phyloP scores from a whole-genome alignment of 768 basidiomycete species.

The Rhodosporidiobolus sp. region DNA sequence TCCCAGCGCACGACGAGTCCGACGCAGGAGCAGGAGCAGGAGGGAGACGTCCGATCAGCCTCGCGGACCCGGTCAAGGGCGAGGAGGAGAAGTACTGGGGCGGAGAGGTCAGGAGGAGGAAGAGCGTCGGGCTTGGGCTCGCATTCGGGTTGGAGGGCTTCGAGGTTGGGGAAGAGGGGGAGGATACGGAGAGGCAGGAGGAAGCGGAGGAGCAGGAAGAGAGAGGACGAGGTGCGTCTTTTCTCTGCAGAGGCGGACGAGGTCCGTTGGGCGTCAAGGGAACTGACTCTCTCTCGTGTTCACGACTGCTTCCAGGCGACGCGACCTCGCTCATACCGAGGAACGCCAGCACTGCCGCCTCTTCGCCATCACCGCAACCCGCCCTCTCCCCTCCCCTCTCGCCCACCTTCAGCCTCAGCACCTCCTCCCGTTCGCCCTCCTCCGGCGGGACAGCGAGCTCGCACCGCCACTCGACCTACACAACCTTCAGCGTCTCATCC shows the following conservation, averaged over 20 bases:
- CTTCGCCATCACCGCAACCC: too few species aligned
- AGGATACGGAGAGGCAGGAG: neutral
- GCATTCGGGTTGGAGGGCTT: constrained; percentile 1
- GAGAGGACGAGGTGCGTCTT: neutral
- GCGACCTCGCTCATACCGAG: too few species aligned
- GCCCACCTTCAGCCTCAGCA: neutral
- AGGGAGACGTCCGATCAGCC: neutral
- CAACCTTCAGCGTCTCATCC: neutral
- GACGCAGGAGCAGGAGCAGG: too few species aligned
- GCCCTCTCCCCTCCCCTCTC: neutral
- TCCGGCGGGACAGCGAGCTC: neutral
- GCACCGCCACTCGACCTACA: neutral
- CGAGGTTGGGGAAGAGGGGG: neutral
- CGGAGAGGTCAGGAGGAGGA: neutral
- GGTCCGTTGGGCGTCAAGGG: too few species aligned
- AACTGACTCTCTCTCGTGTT: neutral
- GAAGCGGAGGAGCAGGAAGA: neutral
- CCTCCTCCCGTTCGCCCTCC: neutral
- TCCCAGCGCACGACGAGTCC: too few species aligned
- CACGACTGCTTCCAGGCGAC: too few species aligned
- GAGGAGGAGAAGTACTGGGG: too few species aligned
- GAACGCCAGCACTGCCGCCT: too few species aligned
- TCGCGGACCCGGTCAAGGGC: too few species aligned
- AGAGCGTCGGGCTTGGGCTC: neutral
- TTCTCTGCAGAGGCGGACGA: neutral